A percentile compares a stretch with the other conserved stretches of the same genome.
Conservation (phyloP, 2,329 filamentous ascomycete genomes). For the Colletotrichum nymphaeae region DNA sequence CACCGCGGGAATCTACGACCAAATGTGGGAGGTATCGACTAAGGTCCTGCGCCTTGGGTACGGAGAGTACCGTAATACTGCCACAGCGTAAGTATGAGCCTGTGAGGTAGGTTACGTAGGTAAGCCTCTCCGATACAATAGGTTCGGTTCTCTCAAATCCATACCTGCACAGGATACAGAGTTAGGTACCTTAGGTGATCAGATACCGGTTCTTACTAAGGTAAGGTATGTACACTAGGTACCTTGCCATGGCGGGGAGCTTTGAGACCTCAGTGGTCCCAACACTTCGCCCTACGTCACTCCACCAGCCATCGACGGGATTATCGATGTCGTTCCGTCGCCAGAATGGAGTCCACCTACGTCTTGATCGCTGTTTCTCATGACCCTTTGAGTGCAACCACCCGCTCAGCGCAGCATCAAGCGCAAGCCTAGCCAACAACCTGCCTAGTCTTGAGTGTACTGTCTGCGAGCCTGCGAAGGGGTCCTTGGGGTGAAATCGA, state of each 20-base stretch:
- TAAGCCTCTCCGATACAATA: neutral
- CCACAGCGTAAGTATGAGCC: neutral
- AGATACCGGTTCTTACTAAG: too few relatives aligned
- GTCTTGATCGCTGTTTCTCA: slow-evolving; percentile 22
- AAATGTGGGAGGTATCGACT: neutral
- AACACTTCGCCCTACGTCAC: slow-evolving; percentile 17
- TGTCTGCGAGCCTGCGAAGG: too few relatives aligned
- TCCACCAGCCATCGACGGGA: slow-evolving; percentile 13
- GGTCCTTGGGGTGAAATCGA: too few relatives aligned
- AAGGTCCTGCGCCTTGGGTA: too few relatives aligned
- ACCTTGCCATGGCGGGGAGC: neutral
- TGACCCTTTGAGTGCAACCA: neutral
- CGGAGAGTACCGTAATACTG: neutral
- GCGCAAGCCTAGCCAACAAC: neutral
- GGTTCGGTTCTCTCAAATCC: neutral
- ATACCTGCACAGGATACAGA: neutral
- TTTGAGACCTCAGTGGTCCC: slow-evolving; percentile 4
- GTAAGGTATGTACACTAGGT: too few relatives aligned
- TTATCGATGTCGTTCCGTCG: slow-evolving; percentile 21
- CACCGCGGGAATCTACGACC: neutral
- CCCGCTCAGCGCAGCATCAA: neutral
- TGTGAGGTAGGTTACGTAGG: neutral
- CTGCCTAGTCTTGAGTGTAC: too few relatives aligned
- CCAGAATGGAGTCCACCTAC: slow-evolving; percentile 12
- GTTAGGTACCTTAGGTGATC: too few relatives aligned